Evolutionary conservation across 1,139 yeast genomes (phyloP), one percentile per base, ranked within the genome.

Genomic region (Arxiozyma heterogenica): DNA sequence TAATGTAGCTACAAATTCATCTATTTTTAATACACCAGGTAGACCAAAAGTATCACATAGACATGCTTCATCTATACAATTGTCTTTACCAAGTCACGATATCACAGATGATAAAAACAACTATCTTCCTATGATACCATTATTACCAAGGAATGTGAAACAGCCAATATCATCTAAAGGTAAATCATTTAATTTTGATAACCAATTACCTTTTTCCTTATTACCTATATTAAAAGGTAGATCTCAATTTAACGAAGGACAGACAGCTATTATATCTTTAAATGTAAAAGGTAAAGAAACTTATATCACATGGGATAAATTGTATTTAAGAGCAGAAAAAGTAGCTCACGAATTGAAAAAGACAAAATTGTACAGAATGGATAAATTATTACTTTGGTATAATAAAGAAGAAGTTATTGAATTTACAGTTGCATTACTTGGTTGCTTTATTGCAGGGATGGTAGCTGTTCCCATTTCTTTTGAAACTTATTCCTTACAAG

Each of bases 381-480:
- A 90, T 65, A 78, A 95, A 25, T 95, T 93, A 1, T 81, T 89
- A 25, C 73, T 94, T 44, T 78, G 94, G 61, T 94, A 90, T 65
- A 89, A 88, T 61, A 90, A 86, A 58, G 80, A 80, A 39, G 98
- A 94, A 68, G 83, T 89, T 1, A 77, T 86, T 20, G 98, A 93
- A 61, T 91, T 91, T 66, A 81, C 87, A 0, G 81, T 87, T 1
- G 95, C 98, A 0, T 70, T 94, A 20, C 79, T 89, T 66, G 98
- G 97, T 2, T 91, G 98, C 66, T 89, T 93, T 63, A 74, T 93
- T 59, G 95, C 97, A 0, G 96, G 96, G 0, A 87, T 89, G 44
- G 91, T 94, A 1, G 98, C 98, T 0, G 94, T 94, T 12, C 98
- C 98, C 0, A 81, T 90, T 47, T 86, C 87, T 53, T 85, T 90